phyloP scores from a whole-genome alignment of 1,284 basidiomycete genomes.

The Boletellus sp. region DNA sequence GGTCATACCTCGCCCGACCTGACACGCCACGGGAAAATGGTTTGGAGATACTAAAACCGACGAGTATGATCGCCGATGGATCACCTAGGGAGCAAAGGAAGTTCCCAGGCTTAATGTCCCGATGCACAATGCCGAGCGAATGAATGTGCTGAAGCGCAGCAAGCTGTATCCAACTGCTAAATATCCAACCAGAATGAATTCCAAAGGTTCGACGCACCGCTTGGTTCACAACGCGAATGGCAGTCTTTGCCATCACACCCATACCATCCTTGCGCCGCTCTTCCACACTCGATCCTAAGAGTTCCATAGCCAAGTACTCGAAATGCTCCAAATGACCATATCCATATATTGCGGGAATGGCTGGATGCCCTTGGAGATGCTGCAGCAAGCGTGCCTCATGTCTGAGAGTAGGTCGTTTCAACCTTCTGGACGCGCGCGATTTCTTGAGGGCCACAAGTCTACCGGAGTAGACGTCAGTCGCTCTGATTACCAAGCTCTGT shows the following conservation, averaged over 20 bases:
- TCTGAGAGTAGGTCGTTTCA: not conserved
- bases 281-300: not conserved
- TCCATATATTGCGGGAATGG: not conserved
- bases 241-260: not conserved
- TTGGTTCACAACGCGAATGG: not conserved
- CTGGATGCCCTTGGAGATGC: not conserved
- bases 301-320: slow-evolving; percentile 2
- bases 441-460: slow-evolving; percentile 2
- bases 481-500: not conserved
- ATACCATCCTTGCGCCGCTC: not conserved
- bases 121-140: slow-evolving; percentile 58
- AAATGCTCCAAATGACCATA: slow-evolving; percentile 2
- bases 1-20: not conserved
- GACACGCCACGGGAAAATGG: not conserved
- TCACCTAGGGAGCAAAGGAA: slow-evolving; percentile 41
- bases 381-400: not conserved
- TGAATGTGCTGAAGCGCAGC: not conserved
- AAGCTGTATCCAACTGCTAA: not conserved
- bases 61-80: not conserved
- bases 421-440: not conserved
- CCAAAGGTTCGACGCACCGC: not conserved
- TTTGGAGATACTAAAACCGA: slow-evolving; percentile 3
- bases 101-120: slow-evolving; percentile 79
- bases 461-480: not conserved
- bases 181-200: not conserved